These are phyloP conservation scores for Podila epigama DNA, from an alignment of 192 early-diverging fungal genomes.

Conservation along the genomic window DNA sequence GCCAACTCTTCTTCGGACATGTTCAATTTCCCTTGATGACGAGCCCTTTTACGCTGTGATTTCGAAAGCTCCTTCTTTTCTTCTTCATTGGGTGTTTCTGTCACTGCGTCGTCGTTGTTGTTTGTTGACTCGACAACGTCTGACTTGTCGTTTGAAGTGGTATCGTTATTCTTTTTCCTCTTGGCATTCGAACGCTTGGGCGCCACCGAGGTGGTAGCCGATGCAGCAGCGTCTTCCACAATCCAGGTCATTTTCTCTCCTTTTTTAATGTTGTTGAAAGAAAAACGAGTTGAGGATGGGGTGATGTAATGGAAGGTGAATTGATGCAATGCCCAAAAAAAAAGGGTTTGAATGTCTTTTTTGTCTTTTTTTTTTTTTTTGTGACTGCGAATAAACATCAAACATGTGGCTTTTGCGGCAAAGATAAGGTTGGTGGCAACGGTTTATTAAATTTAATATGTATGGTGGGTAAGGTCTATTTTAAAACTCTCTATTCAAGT, in stretches of 20 bases:
- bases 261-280: no score
- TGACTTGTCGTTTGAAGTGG: neutral
- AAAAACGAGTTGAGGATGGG: neutral
- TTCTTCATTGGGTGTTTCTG: neutral
- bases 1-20: slow-evolving; percentile 35
- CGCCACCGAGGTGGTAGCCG: no score
- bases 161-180: slow-evolving; percentile 24
- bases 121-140: no score
- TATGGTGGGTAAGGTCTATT: neutral
- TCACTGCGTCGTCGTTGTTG: no score
- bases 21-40: slow-evolving; percentile 9
- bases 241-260: slow-evolving; percentile 34
- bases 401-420: no score
- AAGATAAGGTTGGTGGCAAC: no score
- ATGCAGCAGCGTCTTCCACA: slow-evolving; percentile 24
- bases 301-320: neutral
- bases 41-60: slow-evolving; percentile 45
- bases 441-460: neutral
- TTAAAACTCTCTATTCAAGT: neutral
- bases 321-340: neutral
- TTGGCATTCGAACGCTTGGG: slow-evolving; percentile 44
- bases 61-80: slow-evolving; percentile 35
- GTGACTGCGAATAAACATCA: neutral
- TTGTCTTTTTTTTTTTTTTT: neutral
- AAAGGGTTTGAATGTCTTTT: neutral